These are phyloP conservation scores for Grosmannia penicillata DNA, from an alignment of 2,329 filamentous ascomycete species.

Conservation along the genomic window DNA sequence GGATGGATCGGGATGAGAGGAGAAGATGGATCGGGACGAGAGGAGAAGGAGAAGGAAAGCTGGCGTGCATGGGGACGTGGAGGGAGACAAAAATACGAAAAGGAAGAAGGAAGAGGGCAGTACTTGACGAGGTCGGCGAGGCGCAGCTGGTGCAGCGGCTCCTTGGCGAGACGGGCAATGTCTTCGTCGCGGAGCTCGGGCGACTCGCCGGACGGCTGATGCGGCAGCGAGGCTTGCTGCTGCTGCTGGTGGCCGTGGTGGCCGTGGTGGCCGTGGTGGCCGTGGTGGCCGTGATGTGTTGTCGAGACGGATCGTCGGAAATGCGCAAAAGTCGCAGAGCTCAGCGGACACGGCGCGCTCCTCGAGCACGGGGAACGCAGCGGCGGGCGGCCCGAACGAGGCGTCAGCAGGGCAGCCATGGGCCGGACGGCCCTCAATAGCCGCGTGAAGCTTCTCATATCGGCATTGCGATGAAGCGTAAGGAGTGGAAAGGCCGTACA, in stretches of 20 bases:
- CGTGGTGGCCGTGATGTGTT: not conserved
- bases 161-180: conserved; percentile 62
- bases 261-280: not conserved
- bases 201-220: not conserved
- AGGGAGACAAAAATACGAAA: no score
- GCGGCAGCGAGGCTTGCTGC: not conserved
- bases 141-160: conserved; percentile 66
- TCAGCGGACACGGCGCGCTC: no score
- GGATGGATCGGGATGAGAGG: not conserved
- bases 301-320: no score
- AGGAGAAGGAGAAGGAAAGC: no score
- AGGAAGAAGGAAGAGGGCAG: no score
- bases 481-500: no score
- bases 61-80: no score
- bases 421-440: conserved; percentile 22
- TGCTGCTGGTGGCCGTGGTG: not conserved
- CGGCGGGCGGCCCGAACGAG: no score
- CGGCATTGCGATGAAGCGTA: conserved; percentile 31
- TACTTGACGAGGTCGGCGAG: conserved; percentile 82
- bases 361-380: no score
- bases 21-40: conserved; percentile 1
- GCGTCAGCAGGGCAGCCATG: conserved; percentile 9
- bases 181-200: conserved; percentile 46
- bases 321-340: no score
- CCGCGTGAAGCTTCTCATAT: conserved; percentile 26